Conservation (phyloP, 257 asterid species). For the Gynochthodes officinalis region DNA sequence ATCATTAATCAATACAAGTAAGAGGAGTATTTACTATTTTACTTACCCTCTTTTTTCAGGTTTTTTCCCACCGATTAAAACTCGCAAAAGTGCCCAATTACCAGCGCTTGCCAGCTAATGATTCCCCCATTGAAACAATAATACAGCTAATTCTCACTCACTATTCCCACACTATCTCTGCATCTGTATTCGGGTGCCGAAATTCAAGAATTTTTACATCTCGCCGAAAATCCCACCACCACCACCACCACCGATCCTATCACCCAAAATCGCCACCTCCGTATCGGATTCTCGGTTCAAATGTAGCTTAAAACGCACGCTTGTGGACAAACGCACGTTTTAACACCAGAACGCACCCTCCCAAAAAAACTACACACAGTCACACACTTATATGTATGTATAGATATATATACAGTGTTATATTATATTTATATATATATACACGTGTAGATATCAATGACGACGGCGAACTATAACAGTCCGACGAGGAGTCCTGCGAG, state of each 20-base stretch:
- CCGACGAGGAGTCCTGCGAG: constrained; percentile 73
- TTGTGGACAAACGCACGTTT: neutral
- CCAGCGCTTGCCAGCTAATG: constrained; percentile 25
- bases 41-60: neutral
- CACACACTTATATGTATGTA: neutral
- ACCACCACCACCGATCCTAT: no score
- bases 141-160: constrained; percentile 17
- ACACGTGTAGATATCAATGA: constrained; percentile 8
- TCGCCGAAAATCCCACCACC: no score
- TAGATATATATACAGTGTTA: constrained; percentile 1
- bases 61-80: no score
- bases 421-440: constrained; percentile 5
- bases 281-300: constrained; percentile 1
- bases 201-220: constrained; percentile 11
- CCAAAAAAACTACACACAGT: neutral
- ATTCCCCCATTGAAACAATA: neutral
- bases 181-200: neutral
- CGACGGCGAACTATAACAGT: constrained; percentile 59
- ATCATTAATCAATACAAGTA: no score
- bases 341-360: neutral
- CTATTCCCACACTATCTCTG: neutral
- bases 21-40: neutral
- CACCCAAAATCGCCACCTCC: neutral
- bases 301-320: constrained; percentile 4
- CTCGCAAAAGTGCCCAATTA: neutral